Evolutionary conservation across 352 stramenopile species (phyloP).

Genomic region (Phytophthora hibernalis): DNA sequence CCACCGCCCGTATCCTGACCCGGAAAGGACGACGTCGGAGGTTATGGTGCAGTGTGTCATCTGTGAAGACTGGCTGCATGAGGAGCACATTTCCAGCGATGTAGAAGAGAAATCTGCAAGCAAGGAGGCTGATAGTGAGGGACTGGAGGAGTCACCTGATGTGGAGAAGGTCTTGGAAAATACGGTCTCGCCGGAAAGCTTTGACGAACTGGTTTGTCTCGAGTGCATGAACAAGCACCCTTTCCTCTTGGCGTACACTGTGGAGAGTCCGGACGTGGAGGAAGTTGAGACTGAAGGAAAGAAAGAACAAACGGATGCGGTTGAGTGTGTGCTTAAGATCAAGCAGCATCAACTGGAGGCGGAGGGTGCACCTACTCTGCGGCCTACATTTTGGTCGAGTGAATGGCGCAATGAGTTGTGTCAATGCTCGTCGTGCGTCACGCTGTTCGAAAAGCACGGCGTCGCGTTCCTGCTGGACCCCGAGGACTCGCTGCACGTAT

Average conservation of each 20-base stretch:
- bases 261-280: conserved; percentile 30
- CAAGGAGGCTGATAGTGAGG: conserved; percentile 6
- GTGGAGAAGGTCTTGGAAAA: conserved; percentile 11
- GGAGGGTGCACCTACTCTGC: conserved; percentile 24
- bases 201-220: conserved; percentile 74
- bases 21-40: conserved; percentile 67
- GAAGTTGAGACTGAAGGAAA: conserved; percentile 14
- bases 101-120: conserved; percentile 1
- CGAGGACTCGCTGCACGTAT: conserved; percentile 69
- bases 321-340: conserved; percentile 42
- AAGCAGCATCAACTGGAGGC: conserved; percentile 41
- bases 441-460: conserved; percentile 51
- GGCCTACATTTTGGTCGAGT: conserved; percentile 70
- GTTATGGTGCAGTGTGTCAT: conserved; percentile 82
- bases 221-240: conserved; percentile 70
- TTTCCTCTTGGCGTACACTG: conserved; percentile 69
- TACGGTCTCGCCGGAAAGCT: conserved; percentile 38
- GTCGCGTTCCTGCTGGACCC: conserved; percentile 71
- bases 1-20: conserved; percentile 78
- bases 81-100: conserved; percentile 63
- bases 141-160: conserved; percentile 17
- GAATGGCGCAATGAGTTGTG: conserved; percentile 72
- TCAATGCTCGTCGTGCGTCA: conserved; percentile 58
- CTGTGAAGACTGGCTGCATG: conserved; percentile 83
- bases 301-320: conserved; percentile 3